These are phyloP conservation scores for Blumeria graminis DNA, from an alignment of 2,329 filamentous ascomycete genomes.

Conservation along the genomic window DNA sequence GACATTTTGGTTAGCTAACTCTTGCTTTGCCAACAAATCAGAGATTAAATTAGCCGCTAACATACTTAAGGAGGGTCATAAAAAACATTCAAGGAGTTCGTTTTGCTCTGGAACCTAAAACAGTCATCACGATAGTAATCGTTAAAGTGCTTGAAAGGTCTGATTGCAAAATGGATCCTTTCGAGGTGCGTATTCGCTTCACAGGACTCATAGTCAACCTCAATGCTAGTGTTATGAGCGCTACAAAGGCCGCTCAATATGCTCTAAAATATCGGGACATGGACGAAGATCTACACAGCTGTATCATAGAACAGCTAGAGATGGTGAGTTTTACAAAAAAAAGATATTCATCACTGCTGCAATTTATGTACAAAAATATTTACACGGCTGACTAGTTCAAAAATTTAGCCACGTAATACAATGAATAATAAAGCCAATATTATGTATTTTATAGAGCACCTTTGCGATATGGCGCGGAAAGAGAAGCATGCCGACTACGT, in stretches of 20 bases:
- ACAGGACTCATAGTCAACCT: slow-evolving; percentile 73
- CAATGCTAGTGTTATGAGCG: slow-evolving; percentile 69
- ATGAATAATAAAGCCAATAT: slow-evolving; percentile 98
- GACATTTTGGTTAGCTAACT: too few relatives aligned
- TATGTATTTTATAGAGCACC: slow-evolving; percentile 95
- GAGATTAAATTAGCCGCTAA: too few relatives aligned
- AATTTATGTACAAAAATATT: not conserved
- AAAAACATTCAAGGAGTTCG: too few relatives aligned
- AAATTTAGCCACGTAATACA: slow-evolving; percentile 34
- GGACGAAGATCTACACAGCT: slow-evolving; percentile 92
- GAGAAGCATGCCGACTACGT: slow-evolving; percentile 65
- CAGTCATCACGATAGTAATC: not conserved
- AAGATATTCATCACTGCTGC: not conserved
- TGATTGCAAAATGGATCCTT: slow-evolving; percentile 35
- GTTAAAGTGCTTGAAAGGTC: not conserved
- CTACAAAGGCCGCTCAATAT: slow-evolving; percentile 84
- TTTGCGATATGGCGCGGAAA: slow-evolving; percentile 40
- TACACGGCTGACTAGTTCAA: not conserved
- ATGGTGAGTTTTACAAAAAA: slow-evolving; percentile 26
- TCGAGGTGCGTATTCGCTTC: slow-evolving; percentile 96
- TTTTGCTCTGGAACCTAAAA: too few relatives aligned
- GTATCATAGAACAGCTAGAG: slow-evolving; percentile 89
- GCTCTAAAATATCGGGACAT: slow-evolving; percentile 82
- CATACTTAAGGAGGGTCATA: too few relatives aligned
- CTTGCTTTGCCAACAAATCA: too few relatives aligned